phyloP scores from a whole-genome alignment of 2,329 filamentous ascomycete species.

The Botrytis medusae region DNA sequence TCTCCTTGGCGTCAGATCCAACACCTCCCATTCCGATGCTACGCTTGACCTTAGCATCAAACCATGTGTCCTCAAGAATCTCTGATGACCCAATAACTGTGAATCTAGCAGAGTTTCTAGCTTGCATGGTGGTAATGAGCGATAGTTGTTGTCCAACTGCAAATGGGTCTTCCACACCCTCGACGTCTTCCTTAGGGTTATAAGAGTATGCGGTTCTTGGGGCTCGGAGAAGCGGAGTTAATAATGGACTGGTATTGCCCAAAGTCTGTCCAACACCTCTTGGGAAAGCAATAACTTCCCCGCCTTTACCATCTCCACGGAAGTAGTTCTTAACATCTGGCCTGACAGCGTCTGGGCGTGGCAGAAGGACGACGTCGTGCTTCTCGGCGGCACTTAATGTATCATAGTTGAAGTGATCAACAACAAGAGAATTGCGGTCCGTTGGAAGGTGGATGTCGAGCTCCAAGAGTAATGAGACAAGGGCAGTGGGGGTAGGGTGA shows the following conservation, averaged over 20 bases:
- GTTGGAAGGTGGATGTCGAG: conserved; percentile 84
- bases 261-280: conserved; percentile 77
- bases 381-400: conserved; percentile 70
- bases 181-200: conserved; percentile 82
- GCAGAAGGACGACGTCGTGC: conserved; percentile 84
- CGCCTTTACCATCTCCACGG: conserved; percentile 52
- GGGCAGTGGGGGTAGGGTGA: conserved; percentile 65
- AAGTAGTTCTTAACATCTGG: conserved; percentile 77
- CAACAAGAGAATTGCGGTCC: conserved; percentile 80
- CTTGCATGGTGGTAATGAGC: conserved; percentile 83
- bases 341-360: conserved; percentile 64
- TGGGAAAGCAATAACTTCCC: conserved; percentile 73
- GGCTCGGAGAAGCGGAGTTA: conserved; percentile 80
- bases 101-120: conserved; percentile 88
- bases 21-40: conserved; percentile 43
- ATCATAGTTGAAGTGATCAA: conserved; percentile 97
- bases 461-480: conserved; percentile 79
- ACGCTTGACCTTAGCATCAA: conserved; percentile 71
- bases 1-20: conserved; percentile 50
- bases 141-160: conserved; percentile 80
- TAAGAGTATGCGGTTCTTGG: conserved; percentile 88
- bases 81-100: conserved; percentile 83
- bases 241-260: conserved; percentile 70
- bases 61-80: conserved; percentile 86
- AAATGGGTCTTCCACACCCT: conserved; percentile 76